Conservation (phyloP, 2,329 filamentous ascomycete genomes). For the Aureobasidium namibiae region DNA sequence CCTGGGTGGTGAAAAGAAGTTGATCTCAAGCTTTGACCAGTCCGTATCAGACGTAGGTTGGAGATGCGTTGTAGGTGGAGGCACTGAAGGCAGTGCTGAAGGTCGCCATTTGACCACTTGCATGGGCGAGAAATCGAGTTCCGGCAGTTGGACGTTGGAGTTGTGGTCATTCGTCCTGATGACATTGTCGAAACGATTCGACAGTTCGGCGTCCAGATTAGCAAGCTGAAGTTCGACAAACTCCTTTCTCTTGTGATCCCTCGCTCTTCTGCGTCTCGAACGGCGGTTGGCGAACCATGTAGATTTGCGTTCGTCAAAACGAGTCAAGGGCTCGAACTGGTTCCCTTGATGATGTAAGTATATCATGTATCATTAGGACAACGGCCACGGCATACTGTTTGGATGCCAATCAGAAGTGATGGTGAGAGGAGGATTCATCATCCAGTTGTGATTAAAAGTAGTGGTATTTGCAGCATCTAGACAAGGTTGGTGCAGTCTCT, state of each 20-base stretch:
- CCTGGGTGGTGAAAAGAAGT: neutral
- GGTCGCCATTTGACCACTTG: constrained; percentile 3
- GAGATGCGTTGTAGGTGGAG: neutral
- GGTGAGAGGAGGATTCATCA: neutral
- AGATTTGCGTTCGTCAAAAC: neutral
- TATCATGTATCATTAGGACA: neutral
- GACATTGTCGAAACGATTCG: neutral
- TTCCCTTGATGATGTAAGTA: neutral
- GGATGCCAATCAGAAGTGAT: neutral
- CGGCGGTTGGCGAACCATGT: neutral
- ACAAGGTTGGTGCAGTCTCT: neutral
- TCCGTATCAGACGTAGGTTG: neutral
- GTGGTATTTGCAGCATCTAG: neutral
- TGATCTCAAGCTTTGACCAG: neutral
- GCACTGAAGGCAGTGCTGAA: neutral
- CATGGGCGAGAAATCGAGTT: neutral
- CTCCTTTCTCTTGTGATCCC: neutral
- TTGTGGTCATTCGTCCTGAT: neutral
- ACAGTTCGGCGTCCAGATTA: neutral
- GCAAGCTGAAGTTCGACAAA: neutral
- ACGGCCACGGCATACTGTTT: neutral
- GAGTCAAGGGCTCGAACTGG: neutral
- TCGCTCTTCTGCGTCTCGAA: neutral
- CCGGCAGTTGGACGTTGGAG: neutral
- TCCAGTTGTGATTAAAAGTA: neutral